Evolutionary conservation across 2,329 filamentous ascomycete genomes (phyloP).

Genomic region (Teratosphaeriaceae sp.): DNA sequence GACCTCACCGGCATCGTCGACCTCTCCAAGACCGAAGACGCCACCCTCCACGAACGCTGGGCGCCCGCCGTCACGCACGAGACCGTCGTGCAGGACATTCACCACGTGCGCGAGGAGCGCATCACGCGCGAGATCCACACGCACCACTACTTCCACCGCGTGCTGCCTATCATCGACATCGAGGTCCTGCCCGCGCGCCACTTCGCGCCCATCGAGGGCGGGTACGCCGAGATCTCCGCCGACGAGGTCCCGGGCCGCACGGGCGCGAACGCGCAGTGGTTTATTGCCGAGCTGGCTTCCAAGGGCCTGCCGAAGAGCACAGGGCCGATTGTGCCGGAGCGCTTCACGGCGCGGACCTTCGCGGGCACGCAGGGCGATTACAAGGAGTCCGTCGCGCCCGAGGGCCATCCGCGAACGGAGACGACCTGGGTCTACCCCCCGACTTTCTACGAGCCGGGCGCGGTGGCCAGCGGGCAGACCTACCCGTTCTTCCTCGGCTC

Average conservation of each 20-base stretch:
- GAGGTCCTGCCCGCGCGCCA: conserved; percentile 49
- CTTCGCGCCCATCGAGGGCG: conserved; percentile 37
- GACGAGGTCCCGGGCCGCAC: conserved; percentile 31
- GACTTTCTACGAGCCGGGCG: conserved; percentile 30
- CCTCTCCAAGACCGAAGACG: conserved; percentile 33
- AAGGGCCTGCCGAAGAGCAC: conserved; percentile 19
- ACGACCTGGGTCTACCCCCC: conserved; percentile 43
- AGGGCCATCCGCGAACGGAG: conserved; percentile 38
- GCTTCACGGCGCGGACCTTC: conserved; percentile 31
- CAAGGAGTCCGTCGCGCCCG: conserved; percentile 31
- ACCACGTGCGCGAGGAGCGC: conserved; percentile 41
- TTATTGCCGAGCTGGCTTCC: conserved; percentile 29
- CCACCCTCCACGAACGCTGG: conserved; percentile 28
- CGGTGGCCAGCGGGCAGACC: conserved; percentile 28
- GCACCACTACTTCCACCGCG: conserved; percentile 46
- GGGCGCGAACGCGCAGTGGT: conserved; percentile 22
- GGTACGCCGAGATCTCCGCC: conserved; percentile 42
- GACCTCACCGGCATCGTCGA: conserved; percentile 27
- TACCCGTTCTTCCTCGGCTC: conserved; percentile 25
- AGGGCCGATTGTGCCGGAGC: conserved; percentile 12
- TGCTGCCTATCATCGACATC: conserved; percentile 48
- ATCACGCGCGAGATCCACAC: conserved; percentile 50
- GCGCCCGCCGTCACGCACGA: conserved; percentile 46
- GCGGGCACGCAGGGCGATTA: conserved; percentile 35
- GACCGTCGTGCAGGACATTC: conserved; percentile 36